Evolutionary conservation across 2,329 filamentous ascomycete species (phyloP), one percentile per base, ranked within the genome.

Genomic region (Corinectria fuckeliana): DNA sequence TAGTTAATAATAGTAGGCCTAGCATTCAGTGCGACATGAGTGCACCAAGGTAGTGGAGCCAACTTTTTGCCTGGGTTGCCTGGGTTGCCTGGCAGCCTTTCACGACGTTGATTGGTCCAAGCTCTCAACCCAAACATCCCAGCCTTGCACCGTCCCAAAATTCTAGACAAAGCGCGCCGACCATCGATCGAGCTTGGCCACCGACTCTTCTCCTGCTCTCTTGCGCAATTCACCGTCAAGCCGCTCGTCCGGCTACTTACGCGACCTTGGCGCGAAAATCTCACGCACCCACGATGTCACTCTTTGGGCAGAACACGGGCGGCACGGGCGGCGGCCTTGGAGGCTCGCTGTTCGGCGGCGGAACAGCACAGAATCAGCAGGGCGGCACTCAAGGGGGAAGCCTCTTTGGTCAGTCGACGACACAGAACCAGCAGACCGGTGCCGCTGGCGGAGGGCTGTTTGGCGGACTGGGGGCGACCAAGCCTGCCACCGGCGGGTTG

Each of bases 241-340:
- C 39, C 10, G 8, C 21, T 57, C n/a, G 44, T 36, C 60, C 25
- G 49, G 32, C 58, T 49, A 44, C 10, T 13, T 45, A n/a, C 25
- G 42, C 42, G 25, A 26, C 25, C 25, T 45, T n/a, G 18, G 20
- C 42, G 25, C 42, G 42, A 23, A 47, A n/a, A 60, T 18, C 42
- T 60, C 16, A 34, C 42, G 59, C 53, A 61, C 49, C 52, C 55
- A 63, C 55, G 63, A 76, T 76, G 74, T 73, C 74, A 58, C 67
- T 76, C 61, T 77, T 78, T 55, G 75, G 74, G 56, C 69, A 72
- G 65, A 50, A 68, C 21, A 45, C 70, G 32, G 69, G 62, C 53
- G 68, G 62, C 58, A 63, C 61, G 14, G 50, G 25, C 41, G 67
- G 70, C 34, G 56, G 36, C 42, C 56, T 61, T 28, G 65, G 62